These are phyloP conservation scores for Pyrus hybrid DNA, from an alignment of 331 rosid genomes.

Conservation along the genomic window DNA sequence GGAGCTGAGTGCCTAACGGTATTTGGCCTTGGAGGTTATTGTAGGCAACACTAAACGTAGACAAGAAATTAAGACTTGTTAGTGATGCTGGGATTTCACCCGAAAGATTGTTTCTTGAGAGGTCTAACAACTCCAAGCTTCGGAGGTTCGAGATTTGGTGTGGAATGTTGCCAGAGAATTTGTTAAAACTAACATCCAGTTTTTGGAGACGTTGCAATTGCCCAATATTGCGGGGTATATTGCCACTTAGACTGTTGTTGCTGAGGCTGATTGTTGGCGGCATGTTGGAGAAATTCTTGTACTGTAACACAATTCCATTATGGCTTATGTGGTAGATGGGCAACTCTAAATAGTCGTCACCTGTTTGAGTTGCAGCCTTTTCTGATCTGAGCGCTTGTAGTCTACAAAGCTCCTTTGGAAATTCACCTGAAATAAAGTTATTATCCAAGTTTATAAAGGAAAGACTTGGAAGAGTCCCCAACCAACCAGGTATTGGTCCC, in stretches of 20 bases:
- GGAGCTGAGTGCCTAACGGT: not conserved
- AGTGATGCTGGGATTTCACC: not conserved
- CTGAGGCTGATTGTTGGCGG: not conserved
- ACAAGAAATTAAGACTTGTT: not conserved
- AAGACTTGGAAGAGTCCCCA: not conserved
- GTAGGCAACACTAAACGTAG: not conserved
- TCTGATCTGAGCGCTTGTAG: not conserved
- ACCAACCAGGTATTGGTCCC: not conserved
- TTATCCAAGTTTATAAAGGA: rapidly evolving
- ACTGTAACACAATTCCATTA: no score
- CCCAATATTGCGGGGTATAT: no score
- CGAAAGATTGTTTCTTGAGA: not conserved
- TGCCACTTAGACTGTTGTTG: not conserved
- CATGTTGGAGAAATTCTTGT: no score
- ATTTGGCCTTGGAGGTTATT: not conserved
- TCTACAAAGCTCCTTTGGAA: not conserved
- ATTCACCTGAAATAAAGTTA: not conserved
- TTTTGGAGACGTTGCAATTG: not conserved
- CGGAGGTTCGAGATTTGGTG: not conserved
- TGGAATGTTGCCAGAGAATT: not conserved
- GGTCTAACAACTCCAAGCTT: not conserved
- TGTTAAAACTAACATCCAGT: not conserved
- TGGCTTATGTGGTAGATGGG: rapidly evolving
- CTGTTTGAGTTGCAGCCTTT: not conserved
- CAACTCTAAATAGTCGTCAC: not conserved